Percentiles rank a stretch among this genome's conserved stretches.
Conservation (phyloP, 1,284 basidiomycete species). For the Leccinum fuscescens region DNA sequence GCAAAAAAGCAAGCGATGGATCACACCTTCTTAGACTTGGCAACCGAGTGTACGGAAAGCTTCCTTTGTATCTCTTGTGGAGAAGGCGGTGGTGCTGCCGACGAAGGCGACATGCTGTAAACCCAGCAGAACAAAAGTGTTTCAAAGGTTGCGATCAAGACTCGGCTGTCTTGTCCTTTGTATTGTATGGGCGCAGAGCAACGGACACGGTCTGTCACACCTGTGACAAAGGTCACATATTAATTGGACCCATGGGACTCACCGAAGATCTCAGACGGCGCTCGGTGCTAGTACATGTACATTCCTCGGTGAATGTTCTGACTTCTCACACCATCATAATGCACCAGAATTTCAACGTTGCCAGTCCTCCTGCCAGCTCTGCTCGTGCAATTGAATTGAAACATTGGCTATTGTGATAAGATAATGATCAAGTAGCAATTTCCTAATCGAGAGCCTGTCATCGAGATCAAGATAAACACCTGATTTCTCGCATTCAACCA, state of each 20-base stretch:
- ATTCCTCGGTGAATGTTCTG: not conserved
- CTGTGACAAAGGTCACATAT: slow-evolving; percentile 25
- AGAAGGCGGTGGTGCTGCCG: slow-evolving; percentile 69
- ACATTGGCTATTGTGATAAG: slow-evolving; percentile 3
- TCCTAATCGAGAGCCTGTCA: slow-evolving; percentile 19
- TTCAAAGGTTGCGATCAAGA: slow-evolving; percentile 14
- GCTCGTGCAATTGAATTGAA: slow-evolving; percentile 2
- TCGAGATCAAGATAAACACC: slow-evolving; percentile 23
- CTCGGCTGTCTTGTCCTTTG: slow-evolving; percentile 2
- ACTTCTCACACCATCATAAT: not conserved
- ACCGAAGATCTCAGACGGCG: slow-evolving; percentile 5
- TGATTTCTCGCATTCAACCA: not conserved
- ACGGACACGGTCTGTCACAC: slow-evolving; percentile 25
- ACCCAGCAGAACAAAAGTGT: not conserved
- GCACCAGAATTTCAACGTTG: not conserved
- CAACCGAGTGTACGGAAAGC: slow-evolving; percentile 71
- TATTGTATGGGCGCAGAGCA: slow-evolving; percentile 4
- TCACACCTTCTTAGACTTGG: slow-evolving; percentile 46
- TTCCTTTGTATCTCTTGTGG: slow-evolving; percentile 86
- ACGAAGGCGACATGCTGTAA: slow-evolving; percentile 45
- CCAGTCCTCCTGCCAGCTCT: not conserved
- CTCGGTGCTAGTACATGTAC: slow-evolving; percentile 7
- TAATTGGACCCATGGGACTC: not conserved
- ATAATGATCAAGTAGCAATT: slow-evolving; percentile 3
- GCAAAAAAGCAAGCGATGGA: not conserved